Percentiles rank a stretch among this genome's conserved stretches.
Evolutionary conservation across 1,284 basidiomycete species (phyloP).

Genomic region (Malassezia arunalokei): DNA sequence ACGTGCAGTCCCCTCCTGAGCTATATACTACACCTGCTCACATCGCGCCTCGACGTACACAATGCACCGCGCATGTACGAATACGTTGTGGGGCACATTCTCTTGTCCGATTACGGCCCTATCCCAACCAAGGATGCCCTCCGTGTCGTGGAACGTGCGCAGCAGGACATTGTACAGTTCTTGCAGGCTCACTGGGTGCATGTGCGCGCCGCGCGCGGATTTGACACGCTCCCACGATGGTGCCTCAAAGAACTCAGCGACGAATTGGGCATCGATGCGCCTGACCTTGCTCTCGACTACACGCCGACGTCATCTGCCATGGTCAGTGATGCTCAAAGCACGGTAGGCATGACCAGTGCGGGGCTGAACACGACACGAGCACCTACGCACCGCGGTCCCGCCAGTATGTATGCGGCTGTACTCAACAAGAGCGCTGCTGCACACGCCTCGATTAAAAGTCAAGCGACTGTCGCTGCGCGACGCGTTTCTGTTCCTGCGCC

Average conservation of each 20-base stretch:
- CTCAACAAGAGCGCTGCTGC: constrained; percentile 10
- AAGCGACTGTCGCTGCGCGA: constrained; percentile 1
- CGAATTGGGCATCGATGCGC: constrained; percentile 5
- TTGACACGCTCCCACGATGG: constrained; percentile 8
- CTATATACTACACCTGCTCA: neutral
- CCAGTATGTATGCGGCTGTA: constrained; percentile 8
- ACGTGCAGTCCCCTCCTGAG: neutral
- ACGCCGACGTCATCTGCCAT: neutral
- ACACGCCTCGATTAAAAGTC: constrained; percentile 6
- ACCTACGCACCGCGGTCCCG: constrained; percentile 7
- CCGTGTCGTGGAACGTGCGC: neutral
- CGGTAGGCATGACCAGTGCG: constrained; percentile 7
- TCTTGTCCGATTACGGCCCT: constrained; percentile 3
- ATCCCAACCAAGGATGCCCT: neutral
- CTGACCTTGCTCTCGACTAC: neutral
- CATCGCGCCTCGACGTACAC: neutral
- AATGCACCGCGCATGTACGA: constrained; percentile 5
- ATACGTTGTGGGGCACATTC: constrained; percentile 6
- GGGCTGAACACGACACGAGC: constrained; percentile 3
- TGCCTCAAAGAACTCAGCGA: constrained; percentile 11
- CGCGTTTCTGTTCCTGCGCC: constrained; percentile 16
- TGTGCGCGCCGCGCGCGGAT: constrained; percentile 2
- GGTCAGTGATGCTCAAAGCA: neutral
- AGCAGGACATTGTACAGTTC: neutral
- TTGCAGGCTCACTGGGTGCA: constrained; percentile 8